Base-by-base conservation (phyloP, 1,139 yeast genomes). In the Pichia sp. region DNA sequence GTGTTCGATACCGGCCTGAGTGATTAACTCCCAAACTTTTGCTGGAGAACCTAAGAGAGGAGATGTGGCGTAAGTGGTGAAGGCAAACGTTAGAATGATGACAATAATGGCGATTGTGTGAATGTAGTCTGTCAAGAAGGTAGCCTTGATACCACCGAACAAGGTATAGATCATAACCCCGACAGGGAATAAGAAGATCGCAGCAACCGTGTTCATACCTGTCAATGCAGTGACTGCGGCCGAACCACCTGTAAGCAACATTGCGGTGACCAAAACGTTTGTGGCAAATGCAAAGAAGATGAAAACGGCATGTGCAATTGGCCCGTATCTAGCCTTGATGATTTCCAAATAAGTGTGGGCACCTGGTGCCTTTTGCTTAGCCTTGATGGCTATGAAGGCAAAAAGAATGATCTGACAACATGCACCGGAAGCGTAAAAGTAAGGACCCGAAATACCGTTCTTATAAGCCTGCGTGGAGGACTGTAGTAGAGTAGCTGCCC, bases 281-380 rank as follows among this genome's bases (percentile, higher is more conserved):
- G 66, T 66, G n/a, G 60, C 59, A 41, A 66, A 60, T 1, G 66
- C 64, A 51, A 64, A 66, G 45, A 55, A 57, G 23, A 64, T 60
- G 52, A 63, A 61, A 1, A 62, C 59, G 34, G 57, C 52, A 54
- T 67, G 70, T 10, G 67, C 64, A n/a, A 68, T 66, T 13, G 69
- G 64, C 43, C 84, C 83, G 61, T 77, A 79, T 55, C 84, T 68
- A 1, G 77, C 74, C 59, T 70, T 72, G 55, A 78, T 71, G 50
- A 78, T 76, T 65, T 79, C 84, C 63, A 77, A 75, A 64, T 77
- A 79, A 6, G 83, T 78, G 63, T 79, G 83, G 8, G 82, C 82
- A 50, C 73, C 73, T 2, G 83, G 83, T 16, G 82, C 81, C 57
- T 77, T 72, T 66, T 77, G 78, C 66, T 79, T 79, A 43, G 80